phyloP scores from a whole-genome alignment of 768 basidiomycete species.

The Russula sp. region DNA sequence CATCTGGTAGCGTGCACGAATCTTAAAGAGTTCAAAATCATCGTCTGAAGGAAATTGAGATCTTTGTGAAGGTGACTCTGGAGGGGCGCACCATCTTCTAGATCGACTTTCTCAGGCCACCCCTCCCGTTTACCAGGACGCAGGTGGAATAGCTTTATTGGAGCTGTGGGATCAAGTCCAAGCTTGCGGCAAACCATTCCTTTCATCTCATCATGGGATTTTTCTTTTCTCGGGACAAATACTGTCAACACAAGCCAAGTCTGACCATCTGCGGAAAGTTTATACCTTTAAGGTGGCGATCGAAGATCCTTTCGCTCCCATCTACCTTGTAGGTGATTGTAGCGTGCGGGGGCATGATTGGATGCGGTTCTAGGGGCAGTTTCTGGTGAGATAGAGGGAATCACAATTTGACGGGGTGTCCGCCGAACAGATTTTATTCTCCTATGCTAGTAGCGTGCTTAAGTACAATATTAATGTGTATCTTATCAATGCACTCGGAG shows the following conservation, averaged over 20 bases:
- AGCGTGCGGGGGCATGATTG: slow-evolving; percentile 1
- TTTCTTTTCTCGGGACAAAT: slow-evolving; percentile 38
- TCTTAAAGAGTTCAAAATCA: slow-evolving; percentile 69
- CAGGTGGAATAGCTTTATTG: slow-evolving; percentile 44
- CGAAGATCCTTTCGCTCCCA: slow-evolving; percentile 36
- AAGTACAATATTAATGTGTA: too few species aligned
- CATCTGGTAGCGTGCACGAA: too few species aligned
- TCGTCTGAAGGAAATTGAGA: neutral
- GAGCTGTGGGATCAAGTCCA: slow-evolving; percentile 36
- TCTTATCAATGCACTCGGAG: too few species aligned
- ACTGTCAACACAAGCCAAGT: slow-evolving; percentile 11
- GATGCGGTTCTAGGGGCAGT: neutral
- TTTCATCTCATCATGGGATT: slow-evolving; percentile 54
- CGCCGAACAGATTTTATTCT: too few species aligned
- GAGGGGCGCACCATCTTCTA: slow-evolving; percentile 65
- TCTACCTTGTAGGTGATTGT: slow-evolving; percentile 17
- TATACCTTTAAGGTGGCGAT: slow-evolving; percentile 47
- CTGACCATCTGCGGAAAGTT: slow-evolving; percentile 1
- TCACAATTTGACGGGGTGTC: too few species aligned
- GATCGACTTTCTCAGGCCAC: slow-evolving; percentile 45
- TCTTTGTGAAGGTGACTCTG: neutral
- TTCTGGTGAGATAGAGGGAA: too few species aligned
- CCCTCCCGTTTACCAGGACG: slow-evolving; percentile 25
- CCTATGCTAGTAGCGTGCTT: too few species aligned
- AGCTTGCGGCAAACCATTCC: slow-evolving; percentile 58